A percentile compares a stretch with the other conserved stretches of the same genome.
These are phyloP conservation scores for Dichotomopilus funicola DNA, from an alignment of 2,329 filamentous ascomycete genomes.

Conservation along the genomic window DNA sequence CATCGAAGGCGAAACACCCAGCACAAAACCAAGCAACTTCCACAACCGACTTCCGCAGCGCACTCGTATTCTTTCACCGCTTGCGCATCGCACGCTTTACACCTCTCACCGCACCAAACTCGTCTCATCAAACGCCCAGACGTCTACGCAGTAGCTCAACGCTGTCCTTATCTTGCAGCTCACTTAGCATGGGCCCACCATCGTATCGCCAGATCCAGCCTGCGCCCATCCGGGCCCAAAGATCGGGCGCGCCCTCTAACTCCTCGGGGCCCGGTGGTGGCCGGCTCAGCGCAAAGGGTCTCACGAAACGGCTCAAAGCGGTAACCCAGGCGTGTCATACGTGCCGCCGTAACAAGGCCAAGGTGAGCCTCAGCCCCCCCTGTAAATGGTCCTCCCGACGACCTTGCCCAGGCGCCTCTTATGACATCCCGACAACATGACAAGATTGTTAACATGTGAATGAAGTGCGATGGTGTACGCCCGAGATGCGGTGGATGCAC, in stretches of 20 bases:
- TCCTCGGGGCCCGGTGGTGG: background rate
- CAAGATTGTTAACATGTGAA: background rate
- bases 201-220: slow-evolving; percentile 16
- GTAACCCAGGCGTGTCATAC: slow-evolving; percentile 28
- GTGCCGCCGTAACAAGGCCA: slow-evolving; percentile 27
- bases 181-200: slow-evolving; percentile 12
- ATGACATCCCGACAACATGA: too few species aligned
- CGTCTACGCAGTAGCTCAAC: background rate
- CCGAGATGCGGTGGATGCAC: slow-evolving; percentile 28
- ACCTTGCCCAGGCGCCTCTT: too few species aligned
- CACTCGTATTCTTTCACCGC: too few species aligned
- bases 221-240: slow-evolving; percentile 12
- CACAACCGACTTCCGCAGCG: too few species aligned
- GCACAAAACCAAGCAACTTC: too few species aligned
- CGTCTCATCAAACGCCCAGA: background rate
- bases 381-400: background rate
- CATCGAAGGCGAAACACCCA: too few species aligned
- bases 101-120: too few species aligned
- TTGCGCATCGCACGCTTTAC: too few species aligned
- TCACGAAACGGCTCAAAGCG: slow-evolving; percentile 19
- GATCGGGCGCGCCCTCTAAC: slow-evolving; percentile 7
- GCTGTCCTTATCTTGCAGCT: too few species aligned
- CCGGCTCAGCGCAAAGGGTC: slow-evolving; percentile 8
- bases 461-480: slow-evolving; percentile 29
- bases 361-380: slow-evolving; percentile 14